Conservation (phyloP, 139 green algal genomes). For the Closterium sp. region DNA sequence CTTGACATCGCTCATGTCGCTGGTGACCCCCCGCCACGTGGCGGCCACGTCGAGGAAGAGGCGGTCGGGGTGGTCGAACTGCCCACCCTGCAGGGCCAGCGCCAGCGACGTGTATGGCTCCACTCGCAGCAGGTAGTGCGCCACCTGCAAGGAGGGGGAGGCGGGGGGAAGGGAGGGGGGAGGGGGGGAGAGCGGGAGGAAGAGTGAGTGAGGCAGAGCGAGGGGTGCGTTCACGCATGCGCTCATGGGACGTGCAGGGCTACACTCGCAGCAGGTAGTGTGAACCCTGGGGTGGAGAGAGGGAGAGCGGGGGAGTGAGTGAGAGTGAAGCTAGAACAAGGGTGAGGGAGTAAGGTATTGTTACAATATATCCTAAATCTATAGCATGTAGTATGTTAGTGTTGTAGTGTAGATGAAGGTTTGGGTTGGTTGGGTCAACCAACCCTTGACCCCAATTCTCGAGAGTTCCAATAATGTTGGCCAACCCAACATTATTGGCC, state of each 20-base stretch:
- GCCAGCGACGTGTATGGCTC: constrained; percentile 56
- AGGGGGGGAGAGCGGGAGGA: not conserved
- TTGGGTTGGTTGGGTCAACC: no score
- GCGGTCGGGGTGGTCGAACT: constrained; percentile 59
- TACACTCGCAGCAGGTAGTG: no score
- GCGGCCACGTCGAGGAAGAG: constrained; percentile 53
- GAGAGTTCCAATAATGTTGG: no score
- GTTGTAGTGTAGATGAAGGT: no score
- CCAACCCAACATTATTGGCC: no score
- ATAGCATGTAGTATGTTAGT: no score
- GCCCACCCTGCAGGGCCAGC: constrained; percentile 54
- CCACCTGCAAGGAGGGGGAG: constrained; percentile 29
- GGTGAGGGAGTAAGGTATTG: no score
- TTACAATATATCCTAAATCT: no score
- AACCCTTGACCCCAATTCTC: no score
- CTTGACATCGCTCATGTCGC: constrained; percentile 83
- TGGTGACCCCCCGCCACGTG: constrained; percentile 44
- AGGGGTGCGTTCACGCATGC: no score
- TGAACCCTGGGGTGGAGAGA: not conserved
- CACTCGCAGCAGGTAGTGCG: constrained; percentile 58
- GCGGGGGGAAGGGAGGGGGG: not conserved
- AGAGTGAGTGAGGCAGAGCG: not conserved
- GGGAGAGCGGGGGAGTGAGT: not conserved
- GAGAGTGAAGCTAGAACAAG: not conserved
- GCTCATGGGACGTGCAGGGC: no score